A percentile compares a stretch with the other conserved stretches of the same genome.
Conservation (phyloP, 768 basidiomycete species). For the Phlegmacium glaucopus region DNA sequence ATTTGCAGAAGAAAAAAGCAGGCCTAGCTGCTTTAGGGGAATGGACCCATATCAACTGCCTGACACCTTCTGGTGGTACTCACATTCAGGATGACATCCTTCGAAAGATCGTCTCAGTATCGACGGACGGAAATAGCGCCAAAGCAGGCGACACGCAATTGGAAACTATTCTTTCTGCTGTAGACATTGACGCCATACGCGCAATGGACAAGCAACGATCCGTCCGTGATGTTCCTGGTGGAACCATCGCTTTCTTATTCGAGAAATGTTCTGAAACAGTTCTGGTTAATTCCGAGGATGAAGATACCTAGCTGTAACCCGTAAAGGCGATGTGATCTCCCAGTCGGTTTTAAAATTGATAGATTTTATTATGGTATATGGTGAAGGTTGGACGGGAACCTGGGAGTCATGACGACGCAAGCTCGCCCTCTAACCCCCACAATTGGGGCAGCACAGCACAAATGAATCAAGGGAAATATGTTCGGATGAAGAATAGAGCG, state of each 20-base stretch:
- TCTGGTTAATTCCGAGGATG: constrained; percentile 6
- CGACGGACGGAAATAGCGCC: not conserved
- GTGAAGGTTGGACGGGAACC: not conserved
- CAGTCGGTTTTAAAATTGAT: too few species aligned
- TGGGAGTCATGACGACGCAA: not conserved
- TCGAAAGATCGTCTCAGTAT: constrained; percentile 25
- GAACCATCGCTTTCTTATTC: constrained; percentile 75
- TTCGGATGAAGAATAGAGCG: not conserved
- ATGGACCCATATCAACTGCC: constrained; percentile 85
- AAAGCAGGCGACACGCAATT: not conserved
- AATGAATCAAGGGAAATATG: constrained; percentile 2
- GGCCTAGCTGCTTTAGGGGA: constrained; percentile 70
- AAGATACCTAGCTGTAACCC: not conserved
- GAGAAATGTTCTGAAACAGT: constrained; percentile 39
- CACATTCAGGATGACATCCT: constrained; percentile 67
- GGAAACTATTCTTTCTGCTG: constrained; percentile 15
- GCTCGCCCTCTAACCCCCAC: too few species aligned
- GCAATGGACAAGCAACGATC: constrained; percentile 30
- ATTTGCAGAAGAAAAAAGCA: constrained; percentile 62
- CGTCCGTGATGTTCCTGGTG: constrained; percentile 49
- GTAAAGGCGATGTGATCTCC: too few species aligned
- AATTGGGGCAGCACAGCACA: too few species aligned
- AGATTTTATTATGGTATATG: not conserved
- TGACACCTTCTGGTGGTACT: constrained; percentile 40
- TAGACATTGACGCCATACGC: constrained; percentile 45